phyloP scores from a whole-genome alignment of 139 green algal genomes.

The Coccomyxa sp. region DNA sequence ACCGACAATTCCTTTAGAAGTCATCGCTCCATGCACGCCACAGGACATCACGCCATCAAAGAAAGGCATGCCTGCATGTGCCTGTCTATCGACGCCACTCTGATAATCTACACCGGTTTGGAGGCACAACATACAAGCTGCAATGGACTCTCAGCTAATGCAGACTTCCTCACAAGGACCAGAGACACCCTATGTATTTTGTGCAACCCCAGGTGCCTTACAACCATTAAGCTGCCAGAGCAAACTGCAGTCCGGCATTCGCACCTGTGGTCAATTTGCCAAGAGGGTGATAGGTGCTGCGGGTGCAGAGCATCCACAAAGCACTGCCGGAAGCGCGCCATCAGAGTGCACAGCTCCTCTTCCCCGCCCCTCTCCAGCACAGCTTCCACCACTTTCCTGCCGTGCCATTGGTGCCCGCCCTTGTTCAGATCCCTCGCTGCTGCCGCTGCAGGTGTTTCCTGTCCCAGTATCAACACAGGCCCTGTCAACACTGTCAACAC shows the following conservation, averaged over 20 bases:
- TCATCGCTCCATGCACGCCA: not conserved
- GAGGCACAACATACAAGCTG: no score
- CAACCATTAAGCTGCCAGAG: not conserved
- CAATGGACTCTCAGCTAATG: not conserved
- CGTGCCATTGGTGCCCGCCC: constrained; percentile 62
- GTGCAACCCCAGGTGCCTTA: not conserved
- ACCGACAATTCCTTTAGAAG: no score
- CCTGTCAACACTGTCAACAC: not conserved
- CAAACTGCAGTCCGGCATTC: not conserved
- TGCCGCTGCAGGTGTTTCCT: not conserved
- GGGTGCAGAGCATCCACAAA: constrained; percentile 64
- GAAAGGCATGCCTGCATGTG: not conserved
- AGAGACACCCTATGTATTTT: not conserved
- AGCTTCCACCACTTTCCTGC: constrained; percentile 43
- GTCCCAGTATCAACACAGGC: not conserved
- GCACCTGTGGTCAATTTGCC: constrained; percentile 53
- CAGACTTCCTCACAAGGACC: not conserved
- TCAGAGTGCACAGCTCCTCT: constrained; percentile 46
- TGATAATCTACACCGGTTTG: no score
- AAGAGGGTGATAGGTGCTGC: constrained; percentile 49
- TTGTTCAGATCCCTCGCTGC: constrained; percentile 3
- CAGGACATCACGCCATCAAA: not conserved
- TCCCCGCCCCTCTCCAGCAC: constrained; percentile 40
- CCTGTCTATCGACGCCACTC: no score
- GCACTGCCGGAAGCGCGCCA: constrained; percentile 41